Evolutionary conservation across 495 filamentous ascomycete genomes (phyloP).

Genomic region (Darksidea phi): DNA sequence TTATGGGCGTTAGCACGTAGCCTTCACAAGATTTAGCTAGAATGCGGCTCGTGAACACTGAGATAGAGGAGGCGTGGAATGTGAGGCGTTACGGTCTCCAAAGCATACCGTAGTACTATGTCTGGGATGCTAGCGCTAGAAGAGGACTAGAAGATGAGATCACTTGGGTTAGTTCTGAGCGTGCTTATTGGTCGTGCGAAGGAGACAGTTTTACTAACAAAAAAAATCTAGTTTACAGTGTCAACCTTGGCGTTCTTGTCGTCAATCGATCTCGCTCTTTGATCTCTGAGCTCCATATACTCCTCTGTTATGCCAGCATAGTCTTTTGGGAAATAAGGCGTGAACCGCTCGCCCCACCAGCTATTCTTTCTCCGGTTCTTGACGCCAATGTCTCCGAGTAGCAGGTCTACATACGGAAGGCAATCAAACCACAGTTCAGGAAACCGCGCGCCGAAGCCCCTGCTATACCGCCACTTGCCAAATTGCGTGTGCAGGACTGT

Average conservation of each 20-base stretch:
- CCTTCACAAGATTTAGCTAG: no score
- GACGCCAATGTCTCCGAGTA: conserved; percentile 67
- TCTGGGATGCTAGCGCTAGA: no score
- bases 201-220: no score
- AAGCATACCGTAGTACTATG: no score
- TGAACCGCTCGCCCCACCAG: conserved; percentile 44
- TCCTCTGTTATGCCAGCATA: conserved; percentile 45
- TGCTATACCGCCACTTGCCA: conserved; percentile 66
- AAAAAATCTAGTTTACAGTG: neutral
- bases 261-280: neutral
- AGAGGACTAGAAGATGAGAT: no score
- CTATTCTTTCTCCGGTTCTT: conserved; percentile 46
- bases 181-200: no score
- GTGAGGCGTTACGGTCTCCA: no score
- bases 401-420: conserved; percentile 72
- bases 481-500: conserved; percentile 66
- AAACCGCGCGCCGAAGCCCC: conserved; percentile 60
- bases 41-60: no score
- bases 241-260: neutral
- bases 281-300: conserved; percentile 16
- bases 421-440: conserved; percentile 76
- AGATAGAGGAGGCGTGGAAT: no score
- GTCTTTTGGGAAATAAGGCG: conserved; percentile 43
- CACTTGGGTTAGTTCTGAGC: no score
- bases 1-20: no score